Evolutionary conservation across 805 yeast genomes (phyloP).

Genomic region (Scheffersomyces amazonensis): DNA sequence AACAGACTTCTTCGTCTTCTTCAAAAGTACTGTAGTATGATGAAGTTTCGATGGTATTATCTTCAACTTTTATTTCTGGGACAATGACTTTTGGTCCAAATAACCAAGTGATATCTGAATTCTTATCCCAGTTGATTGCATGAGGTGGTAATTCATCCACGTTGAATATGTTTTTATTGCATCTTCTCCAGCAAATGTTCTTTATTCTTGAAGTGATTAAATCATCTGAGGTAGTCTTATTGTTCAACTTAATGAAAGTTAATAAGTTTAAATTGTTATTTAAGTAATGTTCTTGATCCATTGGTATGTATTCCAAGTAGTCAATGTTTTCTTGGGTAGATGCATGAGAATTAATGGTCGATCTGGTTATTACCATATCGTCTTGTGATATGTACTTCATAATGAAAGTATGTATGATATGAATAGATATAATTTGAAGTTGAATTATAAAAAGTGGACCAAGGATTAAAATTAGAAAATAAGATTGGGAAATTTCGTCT

Average conservation of each 20-base stretch:
- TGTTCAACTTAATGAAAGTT: conserved; percentile 7
- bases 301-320: conserved; percentile 20
- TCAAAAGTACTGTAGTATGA: background rate
- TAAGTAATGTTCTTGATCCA: conserved; percentile 9
- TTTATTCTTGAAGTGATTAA: conserved; percentile 18
- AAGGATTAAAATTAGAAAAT: background rate
- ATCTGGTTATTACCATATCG: conserved; percentile 10
- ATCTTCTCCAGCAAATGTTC: conserved; percentile 40
- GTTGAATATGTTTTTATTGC: conserved; percentile 25
- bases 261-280: conserved; percentile 16
- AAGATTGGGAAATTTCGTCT: no score
- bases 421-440: background rate
- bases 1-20: background rate
- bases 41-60: conserved; percentile 1
- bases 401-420: background rate
- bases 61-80: background rate
- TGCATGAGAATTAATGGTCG: conserved; percentile 3
- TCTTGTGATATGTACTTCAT: conserved; percentile 4
- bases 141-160: conserved; percentile 38
- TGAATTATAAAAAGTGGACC: background rate
- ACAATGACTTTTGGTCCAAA: conserved; percentile 45
- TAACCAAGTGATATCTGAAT: conserved; percentile 52
- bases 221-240: background rate
- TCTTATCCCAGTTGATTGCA: conserved; percentile 52
- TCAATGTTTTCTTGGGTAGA: conserved; percentile 24